Base-by-base conservation (phyloP, 2,329 filamentous ascomycete species). In the Alternaria longipes region DNA sequence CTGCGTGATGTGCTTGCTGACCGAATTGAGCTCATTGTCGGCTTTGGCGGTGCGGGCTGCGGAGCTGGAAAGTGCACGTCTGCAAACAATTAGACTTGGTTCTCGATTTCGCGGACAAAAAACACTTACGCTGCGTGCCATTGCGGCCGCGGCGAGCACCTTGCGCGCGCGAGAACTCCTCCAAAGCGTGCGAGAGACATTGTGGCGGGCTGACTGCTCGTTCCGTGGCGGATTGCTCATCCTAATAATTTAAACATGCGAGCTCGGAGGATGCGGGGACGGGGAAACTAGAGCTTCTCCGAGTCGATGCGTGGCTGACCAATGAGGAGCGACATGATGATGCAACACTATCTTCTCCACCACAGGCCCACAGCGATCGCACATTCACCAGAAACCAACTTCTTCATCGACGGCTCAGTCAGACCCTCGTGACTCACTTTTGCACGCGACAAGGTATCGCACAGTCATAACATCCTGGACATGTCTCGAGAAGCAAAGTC, bases 1-100 rank as follows among this genome's bases (percentile, higher is more conserved):
- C 82, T 98, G 94, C 26, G 95, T 99, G 83, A 99, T 94, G 78
- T 84, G 80, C 63, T 88, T 84, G 63, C 94, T 97, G 77, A 94
- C 85, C 79, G 88, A 92, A 86, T 99, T 99, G 66, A 81, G 73
- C 59, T 76, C 76, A 67, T 72, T 65, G 59, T 79, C 77, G 47
- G 72, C 68, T 66, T 68, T 74, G 54, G 70, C 65, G 59, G 62
- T 59, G 66, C 72, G 76, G 52, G 68, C 53, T 44, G 74, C 60
- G 54, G 72, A 75, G 70, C 69, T 75, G 38, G 76, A 77, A 62
- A 79, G 74, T 38, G 74, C 70, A 67, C 74, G 74, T 62, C 75
- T 78, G 64, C 22, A 20, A 14, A n/a, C 8, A 51, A 60, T 75
- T 65, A 75, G 69, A 59, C 52, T 36, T 16, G 32, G 12, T 36